Evolutionary conservation across 345 rosid genomes (phyloP), one percentile per base, ranked within the genome.

Genomic region (Eucalyptus paniculata): DNA sequence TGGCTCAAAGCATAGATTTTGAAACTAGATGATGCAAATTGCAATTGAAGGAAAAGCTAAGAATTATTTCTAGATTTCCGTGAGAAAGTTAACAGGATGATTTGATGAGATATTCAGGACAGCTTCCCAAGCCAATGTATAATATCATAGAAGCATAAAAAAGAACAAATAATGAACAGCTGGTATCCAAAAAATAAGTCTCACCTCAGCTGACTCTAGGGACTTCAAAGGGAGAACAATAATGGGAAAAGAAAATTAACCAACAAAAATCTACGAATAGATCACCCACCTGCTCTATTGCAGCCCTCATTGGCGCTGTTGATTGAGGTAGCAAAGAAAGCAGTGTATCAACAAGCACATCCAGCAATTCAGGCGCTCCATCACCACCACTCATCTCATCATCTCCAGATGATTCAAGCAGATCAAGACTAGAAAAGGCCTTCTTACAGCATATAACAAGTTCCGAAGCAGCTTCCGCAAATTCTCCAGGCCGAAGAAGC

Each of bases 261-360:
- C 9, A 12, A 40, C 28, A 40, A 77, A 77, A 37, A 77, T 37
- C 30, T 40, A 77, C 8, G 9, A 40, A 40, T 77, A 40, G 47
- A 77, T 77, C 7, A 1, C 85, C 85, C 50, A 98, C 99, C 97
- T 97, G 97, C 92, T 98, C 99, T 88, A 96, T 94, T 86, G 97
- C 96, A 92, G 97, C 94, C 87, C 98, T 96, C 94, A 96, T 88
- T 91, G 99, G 96, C 89, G 98, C 97, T 49, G 99, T 94, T 91
- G 99, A 94, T 91, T 98, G 97, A 17, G 99, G 98, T 87, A 96
- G 92, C 94, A 98, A 92, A 60, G 98, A 96, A 88, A 98, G 98
- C 90, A 97, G 90, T 45, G 99, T 95, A 90, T 98, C 99, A 62
- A 96, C 95, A 60, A 98, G 95, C 87, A 98, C 98, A 91, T 98